Conservation (phyloP, 495 filamentous ascomycete species). For the Aspergillus saccharolyticus region DNA sequence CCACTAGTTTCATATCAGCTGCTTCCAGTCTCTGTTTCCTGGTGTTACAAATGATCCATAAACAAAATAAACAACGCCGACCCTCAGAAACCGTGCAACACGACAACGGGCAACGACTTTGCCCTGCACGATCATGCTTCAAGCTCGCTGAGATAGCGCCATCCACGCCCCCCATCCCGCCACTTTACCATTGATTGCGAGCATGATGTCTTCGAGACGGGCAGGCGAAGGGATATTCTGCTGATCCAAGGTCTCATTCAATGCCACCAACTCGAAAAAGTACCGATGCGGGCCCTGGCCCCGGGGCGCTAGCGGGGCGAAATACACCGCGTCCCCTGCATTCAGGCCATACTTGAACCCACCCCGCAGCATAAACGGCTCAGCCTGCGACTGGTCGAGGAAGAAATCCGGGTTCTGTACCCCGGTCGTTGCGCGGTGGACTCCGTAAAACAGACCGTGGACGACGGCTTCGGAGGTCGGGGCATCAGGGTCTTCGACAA, state of each 20-base stretch:
- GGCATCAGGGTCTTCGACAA: constrained; percentile 49
- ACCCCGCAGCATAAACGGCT: constrained; percentile 27
- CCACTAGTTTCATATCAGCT: neutral
- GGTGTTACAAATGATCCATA: neutral
- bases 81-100: neutral
- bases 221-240: constrained; percentile 27
- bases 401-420: constrained; percentile 37
- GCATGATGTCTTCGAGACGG: constrained; percentile 34
- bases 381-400: constrained; percentile 13
- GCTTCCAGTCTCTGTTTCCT: neutral
- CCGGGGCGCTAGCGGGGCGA: constrained; percentile 35
- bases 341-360: constrained; percentile 46
- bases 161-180: constrained; percentile 50
- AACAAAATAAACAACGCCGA: neutral
- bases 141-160: constrained; percentile 41
- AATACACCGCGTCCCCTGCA: constrained; percentile 32
- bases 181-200: constrained; percentile 42
- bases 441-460: constrained; percentile 45
- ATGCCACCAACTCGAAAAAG: constrained; percentile 45
- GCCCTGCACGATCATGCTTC: neutral
- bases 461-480: constrained; percentile 41
- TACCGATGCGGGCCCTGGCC: constrained; percentile 48
- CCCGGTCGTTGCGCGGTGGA: constrained; percentile 31
- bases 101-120: neutral
- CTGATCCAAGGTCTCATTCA: constrained; percentile 35